A percentile compares a stretch with the other conserved stretches of the same genome.
Evolutionary conservation across 192 early-diverging fungal species (phyloP).

Genomic region (Mortierella alpina): DNA sequence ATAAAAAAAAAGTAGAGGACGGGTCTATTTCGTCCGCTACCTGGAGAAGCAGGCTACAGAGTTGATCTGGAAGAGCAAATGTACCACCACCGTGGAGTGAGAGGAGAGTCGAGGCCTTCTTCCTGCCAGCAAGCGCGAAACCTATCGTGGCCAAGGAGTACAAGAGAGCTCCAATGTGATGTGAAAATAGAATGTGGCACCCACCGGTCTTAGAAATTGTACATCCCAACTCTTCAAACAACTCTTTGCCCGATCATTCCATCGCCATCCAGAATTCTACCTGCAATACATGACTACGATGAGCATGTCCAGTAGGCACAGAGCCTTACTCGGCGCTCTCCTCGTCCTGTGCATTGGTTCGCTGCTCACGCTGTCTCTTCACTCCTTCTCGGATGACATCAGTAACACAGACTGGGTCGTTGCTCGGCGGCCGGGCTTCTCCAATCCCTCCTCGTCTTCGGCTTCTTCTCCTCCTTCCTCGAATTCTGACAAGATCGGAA

Average conservation of each 20-base stretch:
- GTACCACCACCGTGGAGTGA: neutral
- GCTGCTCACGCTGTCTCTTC: constrained; percentile 31
- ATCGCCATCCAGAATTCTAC: too few relatives aligned
- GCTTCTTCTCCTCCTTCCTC: neutral
- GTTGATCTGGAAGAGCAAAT: too few relatives aligned
- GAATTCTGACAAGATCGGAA: constrained; percentile 17
- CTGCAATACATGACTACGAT: neutral
- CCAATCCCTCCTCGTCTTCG: neutral
- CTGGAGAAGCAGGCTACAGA: neutral
- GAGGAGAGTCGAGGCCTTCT: too few relatives aligned
- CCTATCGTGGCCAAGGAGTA: neutral
- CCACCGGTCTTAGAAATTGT: too few relatives aligned
- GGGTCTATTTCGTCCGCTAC: too few relatives aligned
- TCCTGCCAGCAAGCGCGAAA: neutral
- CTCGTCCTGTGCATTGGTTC: constrained; percentile 49
- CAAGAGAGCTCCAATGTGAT: neutral
- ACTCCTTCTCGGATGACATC: constrained; percentile 5
- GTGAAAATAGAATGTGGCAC: too few relatives aligned
- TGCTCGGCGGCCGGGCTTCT: constrained; percentile 5
- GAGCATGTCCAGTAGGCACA: constrained; percentile 38
- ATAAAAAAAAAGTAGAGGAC: too few relatives aligned
- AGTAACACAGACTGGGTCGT: neutral
- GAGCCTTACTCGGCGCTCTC: constrained; percentile 41
- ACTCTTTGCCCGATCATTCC: too few relatives aligned
- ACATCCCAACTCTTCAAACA: too few relatives aligned